These are phyloP conservation scores for Ceratobasidium sp. DNA, from an alignment of 1,284 basidiomycete species.

Conservation along the genomic window DNA sequence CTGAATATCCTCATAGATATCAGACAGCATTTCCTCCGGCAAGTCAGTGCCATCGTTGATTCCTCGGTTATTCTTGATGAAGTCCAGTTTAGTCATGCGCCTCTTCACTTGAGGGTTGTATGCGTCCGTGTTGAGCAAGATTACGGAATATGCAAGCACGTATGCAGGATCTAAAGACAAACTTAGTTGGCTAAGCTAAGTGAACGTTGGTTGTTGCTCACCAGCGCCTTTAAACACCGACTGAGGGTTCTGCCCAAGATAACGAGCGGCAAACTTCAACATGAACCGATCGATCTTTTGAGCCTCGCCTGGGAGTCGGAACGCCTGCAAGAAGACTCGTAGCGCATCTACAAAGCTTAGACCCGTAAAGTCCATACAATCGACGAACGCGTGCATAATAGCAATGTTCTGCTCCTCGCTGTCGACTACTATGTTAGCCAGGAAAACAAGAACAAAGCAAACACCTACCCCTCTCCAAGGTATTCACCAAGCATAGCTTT, in stretches of 20 bases:
- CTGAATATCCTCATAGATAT: constrained; percentile 90
- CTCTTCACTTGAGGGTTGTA: constrained; percentile 94
- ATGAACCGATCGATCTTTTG: constrained; percentile 99
- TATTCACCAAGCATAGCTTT: constrained; percentile 99
- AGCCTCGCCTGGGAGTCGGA: constrained; percentile 93
- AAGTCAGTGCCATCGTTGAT: constrained; percentile 92
- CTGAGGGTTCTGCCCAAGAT: constrained; percentile 86
- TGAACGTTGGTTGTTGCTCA: constrained; percentile 40
- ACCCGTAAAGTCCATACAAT: constrained; percentile 86
- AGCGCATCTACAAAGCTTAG: constrained; percentile 88
- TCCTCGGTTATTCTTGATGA: constrained; percentile 92
- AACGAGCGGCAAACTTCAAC: constrained; percentile 97
- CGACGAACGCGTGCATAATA: constrained; percentile 96
- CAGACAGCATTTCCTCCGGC: constrained; percentile 82
- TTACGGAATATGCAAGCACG: constrained; percentile 92
- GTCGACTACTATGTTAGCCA: constrained; percentile 47
- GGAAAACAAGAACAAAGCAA: constrained; percentile 9
- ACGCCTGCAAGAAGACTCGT: constrained; percentile 89
- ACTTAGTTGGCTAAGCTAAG: background rate
- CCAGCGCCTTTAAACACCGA: constrained; percentile 79
- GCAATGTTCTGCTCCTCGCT: constrained; percentile 90
- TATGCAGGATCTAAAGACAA: constrained; percentile 82
- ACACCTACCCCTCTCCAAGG: constrained; percentile 89
- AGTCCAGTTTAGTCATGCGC: constrained; percentile 91
- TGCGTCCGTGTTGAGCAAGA: constrained; percentile 95